A percentile compares a stretch with the other conserved stretches of the same genome.
phyloP scores from a whole-genome alignment of 2,329 filamentous ascomycete genomes.

The Cercospora zeina region DNA sequence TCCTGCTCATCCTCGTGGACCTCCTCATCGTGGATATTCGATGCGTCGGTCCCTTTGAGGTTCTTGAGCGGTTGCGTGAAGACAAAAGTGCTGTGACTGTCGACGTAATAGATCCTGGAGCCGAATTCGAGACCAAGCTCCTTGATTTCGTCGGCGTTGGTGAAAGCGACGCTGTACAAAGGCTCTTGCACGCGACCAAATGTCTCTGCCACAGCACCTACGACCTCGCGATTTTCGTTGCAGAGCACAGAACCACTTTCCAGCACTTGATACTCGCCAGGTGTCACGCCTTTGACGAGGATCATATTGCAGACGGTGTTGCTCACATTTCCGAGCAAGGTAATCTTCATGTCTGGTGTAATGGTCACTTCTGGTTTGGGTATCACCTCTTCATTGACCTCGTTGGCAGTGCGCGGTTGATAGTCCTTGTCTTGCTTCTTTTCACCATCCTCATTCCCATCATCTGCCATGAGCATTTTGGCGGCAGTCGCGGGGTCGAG shows the following conservation, averaged over 20 bases:
- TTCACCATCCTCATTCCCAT: conserved; percentile 76
- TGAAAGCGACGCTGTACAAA: conserved; percentile 79
- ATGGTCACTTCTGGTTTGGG: conserved; percentile 75
- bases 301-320: conserved; percentile 75
- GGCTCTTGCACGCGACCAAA: conserved; percentile 84
- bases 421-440: conserved; percentile 50
- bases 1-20: conserved; percentile 81
- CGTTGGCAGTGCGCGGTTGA: conserved; percentile 77
- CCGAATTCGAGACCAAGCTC: conserved; percentile 68
- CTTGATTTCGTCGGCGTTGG: conserved; percentile 65
- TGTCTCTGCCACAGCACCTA: conserved; percentile 79
- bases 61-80: conserved; percentile 80
- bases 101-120: conserved; percentile 74
- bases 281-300: conserved; percentile 74
- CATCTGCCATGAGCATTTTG: conserved; percentile 79
- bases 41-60: conserved; percentile 87
- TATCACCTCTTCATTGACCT: conserved; percentile 55
- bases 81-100: conserved; percentile 75
- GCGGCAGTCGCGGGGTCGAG: conserved; percentile 81
- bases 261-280: conserved; percentile 81
- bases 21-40: conserved; percentile 93
- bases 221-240: conserved; percentile 69
- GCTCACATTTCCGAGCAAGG: conserved; percentile 72
- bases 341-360: conserved; percentile 72
- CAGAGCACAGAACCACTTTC: conserved; percentile 84